Conservation (phyloP, 345 rosid genomes). For the Microcos paniculata region DNA sequence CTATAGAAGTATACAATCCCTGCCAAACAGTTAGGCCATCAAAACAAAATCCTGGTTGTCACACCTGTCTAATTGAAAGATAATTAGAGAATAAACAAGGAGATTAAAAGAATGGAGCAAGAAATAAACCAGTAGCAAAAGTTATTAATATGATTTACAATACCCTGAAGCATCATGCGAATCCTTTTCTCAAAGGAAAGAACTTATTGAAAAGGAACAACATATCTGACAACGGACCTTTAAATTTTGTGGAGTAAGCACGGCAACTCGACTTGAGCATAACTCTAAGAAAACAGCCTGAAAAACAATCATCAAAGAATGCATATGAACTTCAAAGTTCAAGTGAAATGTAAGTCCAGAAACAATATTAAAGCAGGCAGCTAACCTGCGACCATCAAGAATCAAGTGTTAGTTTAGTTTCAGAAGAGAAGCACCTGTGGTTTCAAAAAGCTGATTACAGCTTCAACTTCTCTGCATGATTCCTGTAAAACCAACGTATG, state of each 20-base stretch:
- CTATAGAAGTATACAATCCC: background rate
- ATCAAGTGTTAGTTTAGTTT: slow-evolving; percentile 26
- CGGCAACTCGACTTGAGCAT: slow-evolving; percentile 76
- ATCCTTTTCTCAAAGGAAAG: background rate
- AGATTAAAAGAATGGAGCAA: background rate
- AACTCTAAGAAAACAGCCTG: slow-evolving; percentile 95
- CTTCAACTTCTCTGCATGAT: slow-evolving; percentile 82
- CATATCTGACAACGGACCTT: slow-evolving; percentile 47
- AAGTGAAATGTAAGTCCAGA: background rate
- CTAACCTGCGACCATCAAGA: slow-evolving; percentile 29
- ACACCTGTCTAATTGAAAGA: background rate
- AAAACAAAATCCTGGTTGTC: background rate
- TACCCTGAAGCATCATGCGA: background rate
- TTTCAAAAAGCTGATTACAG: slow-evolving; percentile 68
- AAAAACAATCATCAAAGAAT: background rate
- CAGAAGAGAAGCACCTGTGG: slow-evolving; percentile 71
- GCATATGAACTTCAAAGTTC: slow-evolving; percentile 15
- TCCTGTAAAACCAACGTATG: slow-evolving; percentile 53
- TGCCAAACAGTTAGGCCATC: background rate
- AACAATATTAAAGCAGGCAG: slow-evolving; percentile 20
- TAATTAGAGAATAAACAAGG: background rate
- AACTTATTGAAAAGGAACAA: background rate
- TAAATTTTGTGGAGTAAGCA: slow-evolving; percentile 76
- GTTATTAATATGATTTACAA: background rate
- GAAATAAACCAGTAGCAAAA: background rate